Conservation (phyloP, 2,329 filamentous ascomycete genomes). For the Pseudogymnoascus sp. region DNA sequence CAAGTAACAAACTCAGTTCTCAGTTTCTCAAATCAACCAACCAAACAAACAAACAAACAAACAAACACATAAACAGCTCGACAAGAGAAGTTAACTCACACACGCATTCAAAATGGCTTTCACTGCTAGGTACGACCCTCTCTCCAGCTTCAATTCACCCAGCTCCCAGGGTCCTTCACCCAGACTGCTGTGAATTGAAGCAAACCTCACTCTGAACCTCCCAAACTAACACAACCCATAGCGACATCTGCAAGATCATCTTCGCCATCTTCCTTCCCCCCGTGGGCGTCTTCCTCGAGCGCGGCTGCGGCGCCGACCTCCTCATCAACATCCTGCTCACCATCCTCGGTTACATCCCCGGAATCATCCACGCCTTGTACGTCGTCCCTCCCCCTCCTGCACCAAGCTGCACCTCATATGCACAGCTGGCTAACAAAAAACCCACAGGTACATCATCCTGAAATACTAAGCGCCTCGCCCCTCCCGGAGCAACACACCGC, state of each 20-base stretch:
- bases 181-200: not conserved
- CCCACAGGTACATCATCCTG: conserved; percentile 67
- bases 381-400: conserved; percentile 26
- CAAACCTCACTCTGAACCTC: not conserved
- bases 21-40: not conserved
- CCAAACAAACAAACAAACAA: too few species aligned
- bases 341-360: conserved; percentile 65
- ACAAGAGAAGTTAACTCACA: not conserved
- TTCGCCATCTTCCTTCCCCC: conserved; percentile 85
- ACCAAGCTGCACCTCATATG: too few species aligned
- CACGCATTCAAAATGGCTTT: not conserved
- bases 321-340: conserved; percentile 90
- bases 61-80: not conserved
- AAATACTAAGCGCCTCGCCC: conserved; percentile 56
- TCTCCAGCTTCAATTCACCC: not conserved
- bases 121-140: not conserved
- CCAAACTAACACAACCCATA: conserved; percentile 24
- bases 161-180: not conserved
- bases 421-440: conserved; percentile 15
- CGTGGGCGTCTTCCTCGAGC: conserved; percentile 89
- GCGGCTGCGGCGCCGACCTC: conserved; percentile 77
- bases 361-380: conserved; percentile 86
- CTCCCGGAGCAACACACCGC: not conserved
- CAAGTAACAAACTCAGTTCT: not conserved
- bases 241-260: conserved; percentile 74